A percentile compares a stretch with the other conserved stretches of the same genome.
phyloP scores from a whole-genome alignment of 2,329 filamentous ascomycete species.

The Pyricularia pennisetigena region DNA sequence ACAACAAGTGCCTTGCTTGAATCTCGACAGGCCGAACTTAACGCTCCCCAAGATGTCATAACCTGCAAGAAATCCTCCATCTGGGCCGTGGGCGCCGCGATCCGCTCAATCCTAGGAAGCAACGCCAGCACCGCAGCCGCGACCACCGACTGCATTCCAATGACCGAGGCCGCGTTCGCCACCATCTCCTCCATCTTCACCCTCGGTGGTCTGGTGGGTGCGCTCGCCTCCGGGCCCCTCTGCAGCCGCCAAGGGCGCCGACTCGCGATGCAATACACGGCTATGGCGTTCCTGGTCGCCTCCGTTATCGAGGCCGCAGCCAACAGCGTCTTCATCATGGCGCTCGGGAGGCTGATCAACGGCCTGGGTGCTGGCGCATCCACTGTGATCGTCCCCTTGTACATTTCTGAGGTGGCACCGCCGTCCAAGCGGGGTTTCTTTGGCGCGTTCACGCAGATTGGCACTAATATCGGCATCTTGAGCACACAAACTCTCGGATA shows the following conservation, averaged over 20 bases:
- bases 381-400: slow-evolving; percentile 88
- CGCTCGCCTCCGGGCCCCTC: slow-evolving; percentile 69
- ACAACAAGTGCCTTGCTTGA: background rate
- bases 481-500: slow-evolving; percentile 75
- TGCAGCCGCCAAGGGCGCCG: slow-evolving; percentile 69
- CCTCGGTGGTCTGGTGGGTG: slow-evolving; percentile 76
- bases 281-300: slow-evolving; percentile 65
- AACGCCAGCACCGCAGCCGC: background rate
- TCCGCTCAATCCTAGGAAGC: slow-evolving; percentile 25
- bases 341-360: slow-evolving; percentile 65
- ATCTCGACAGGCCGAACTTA: slow-evolving; percentile 68
- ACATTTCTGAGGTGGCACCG: slow-evolving; percentile 86
- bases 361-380: slow-evolving; percentile 81
- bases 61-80: slow-evolving; percentile 60
- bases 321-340: slow-evolving; percentile 55
- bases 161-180: slow-evolving; percentile 74
- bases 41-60: slow-evolving; percentile 88
- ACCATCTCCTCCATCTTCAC: slow-evolving; percentile 87
- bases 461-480: slow-evolving; percentile 86
- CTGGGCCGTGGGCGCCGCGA: slow-evolving; percentile 15
- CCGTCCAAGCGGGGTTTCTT: slow-evolving; percentile 68
- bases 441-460: slow-evolving; percentile 77
- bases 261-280: slow-evolving; percentile 66
- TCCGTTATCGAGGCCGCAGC: slow-evolving; percentile 68
- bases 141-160: slow-evolving; percentile 68